Conservation (phyloP, 139 green algal genomes). For the Astrephomene gubernaculifera region DNA sequence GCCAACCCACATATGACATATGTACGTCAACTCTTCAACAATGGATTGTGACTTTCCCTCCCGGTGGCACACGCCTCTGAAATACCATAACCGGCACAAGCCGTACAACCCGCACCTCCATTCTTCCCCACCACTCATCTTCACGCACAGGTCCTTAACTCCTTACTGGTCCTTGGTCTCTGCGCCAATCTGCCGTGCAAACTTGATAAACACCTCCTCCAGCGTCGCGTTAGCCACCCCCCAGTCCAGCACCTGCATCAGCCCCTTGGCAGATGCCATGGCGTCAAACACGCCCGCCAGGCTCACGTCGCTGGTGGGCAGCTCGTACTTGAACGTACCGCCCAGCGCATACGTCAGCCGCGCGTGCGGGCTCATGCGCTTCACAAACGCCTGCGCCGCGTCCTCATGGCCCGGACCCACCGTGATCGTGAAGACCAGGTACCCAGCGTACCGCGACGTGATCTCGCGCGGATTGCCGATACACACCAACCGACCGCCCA, state of each 20-base stretch:
- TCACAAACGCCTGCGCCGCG: slow-evolving; percentile 4
- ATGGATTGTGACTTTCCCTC: too few relatives aligned
- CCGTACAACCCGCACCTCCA: too few relatives aligned
- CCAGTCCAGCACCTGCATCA: slow-evolving; percentile 79
- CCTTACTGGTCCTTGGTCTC: slow-evolving; percentile 21
- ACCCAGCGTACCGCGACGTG: slow-evolving; percentile 68
- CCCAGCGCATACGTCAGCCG: slow-evolving; percentile 78
- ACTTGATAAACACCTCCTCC: slow-evolving; percentile 90
- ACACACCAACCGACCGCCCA: slow-evolving; percentile 87
- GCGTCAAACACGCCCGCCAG: slow-evolving; percentile 74
- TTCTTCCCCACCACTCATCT: too few relatives aligned
- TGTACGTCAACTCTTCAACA: too few relatives aligned
- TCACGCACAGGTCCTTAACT: too few relatives aligned
- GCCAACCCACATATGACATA: too few relatives aligned
- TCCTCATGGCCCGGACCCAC: slow-evolving; percentile 57
- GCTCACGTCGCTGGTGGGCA: slow-evolving; percentile 68
- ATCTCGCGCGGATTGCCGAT: slow-evolving; percentile 91
- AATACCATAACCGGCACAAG: too few relatives aligned
- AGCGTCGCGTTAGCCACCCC: slow-evolving; percentile 90
- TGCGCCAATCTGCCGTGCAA: slow-evolving; percentile 50
- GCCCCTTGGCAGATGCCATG: slow-evolving; percentile 66
- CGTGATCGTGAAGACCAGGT: slow-evolving; percentile 85
- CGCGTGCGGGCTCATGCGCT: slow-evolving; percentile 49
- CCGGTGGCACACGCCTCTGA: too few relatives aligned
- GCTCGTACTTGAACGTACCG: slow-evolving; percentile 76